Conservation (phyloP, 495 filamentous ascomycete species). For the Xylaria flabelliformis region DNA sequence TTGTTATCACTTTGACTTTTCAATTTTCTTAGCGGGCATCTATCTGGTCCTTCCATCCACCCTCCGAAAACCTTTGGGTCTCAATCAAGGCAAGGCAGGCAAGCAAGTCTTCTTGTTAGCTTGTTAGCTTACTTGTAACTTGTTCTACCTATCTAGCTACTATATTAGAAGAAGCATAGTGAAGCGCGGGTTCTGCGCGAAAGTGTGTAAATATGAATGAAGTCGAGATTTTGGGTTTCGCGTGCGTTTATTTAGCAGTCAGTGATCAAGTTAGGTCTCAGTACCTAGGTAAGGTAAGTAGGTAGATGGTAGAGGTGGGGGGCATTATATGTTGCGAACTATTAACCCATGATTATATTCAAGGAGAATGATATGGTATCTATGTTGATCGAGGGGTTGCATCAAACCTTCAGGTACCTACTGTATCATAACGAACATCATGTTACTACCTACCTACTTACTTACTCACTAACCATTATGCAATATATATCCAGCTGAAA, state of each 20-base stretch:
- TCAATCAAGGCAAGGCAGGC: not conserved
- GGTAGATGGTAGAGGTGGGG: not conserved
- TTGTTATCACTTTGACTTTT: not conserved
- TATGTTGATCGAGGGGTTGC: not conserved
- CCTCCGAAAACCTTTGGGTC: not conserved
- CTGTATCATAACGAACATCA: too few species aligned
- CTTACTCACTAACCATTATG: too few species aligned
- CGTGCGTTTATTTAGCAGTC: not conserved
- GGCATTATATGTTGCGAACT: not conserved
- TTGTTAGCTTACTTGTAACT: too few species aligned
- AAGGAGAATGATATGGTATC: not conserved
- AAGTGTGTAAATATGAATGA: not conserved
- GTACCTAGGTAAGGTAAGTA: too few species aligned
- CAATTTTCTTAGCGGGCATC: conserved; percentile 2
- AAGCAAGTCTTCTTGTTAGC: not conserved
- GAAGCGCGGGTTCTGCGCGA: not conserved
- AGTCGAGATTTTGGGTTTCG: not conserved
- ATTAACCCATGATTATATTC: not conserved
- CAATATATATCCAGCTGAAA: too few species aligned
- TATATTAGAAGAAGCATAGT: conserved; percentile 11
- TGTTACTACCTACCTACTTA: not conserved
- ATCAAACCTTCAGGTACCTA: too few species aligned
- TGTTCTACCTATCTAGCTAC: not conserved
- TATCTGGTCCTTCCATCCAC: not conserved
- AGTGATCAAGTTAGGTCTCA: not conserved